Base-by-base conservation (phyloP, 495 filamentous ascomycete species). In the Xylaria grammica region DNA sequence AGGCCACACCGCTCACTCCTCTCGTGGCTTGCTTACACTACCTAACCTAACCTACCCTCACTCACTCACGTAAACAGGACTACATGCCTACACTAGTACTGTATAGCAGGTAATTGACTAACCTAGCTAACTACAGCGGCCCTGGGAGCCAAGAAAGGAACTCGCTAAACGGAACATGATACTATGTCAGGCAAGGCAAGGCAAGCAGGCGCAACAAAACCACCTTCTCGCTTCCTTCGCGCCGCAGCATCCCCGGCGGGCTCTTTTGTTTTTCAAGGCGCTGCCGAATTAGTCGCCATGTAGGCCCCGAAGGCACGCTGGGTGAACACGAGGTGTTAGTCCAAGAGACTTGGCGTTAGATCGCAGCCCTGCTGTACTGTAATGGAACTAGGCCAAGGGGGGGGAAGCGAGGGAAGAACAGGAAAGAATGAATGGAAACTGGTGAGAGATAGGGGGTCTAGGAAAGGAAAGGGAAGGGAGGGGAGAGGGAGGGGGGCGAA, bases 281-380 rank as follows among this genome's bases (percentile, higher is more conserved):
- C 69, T 13, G 72, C 67, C 6, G 70, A 54, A 62, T 82, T 79
- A 10, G 78, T 79, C 2, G 78, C 70, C 78, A 83, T 83, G 62
- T 78, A 83, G 9, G 72, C 78, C 10, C 68, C 75, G 48, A 83
- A 83, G 4, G 80, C 61, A 73, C 72, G 77, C 80, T 83, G 57
- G 38, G 44, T 0, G 4, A 1, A 46, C 17, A 55, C 34, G 40
- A 40, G 29, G 9, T 59, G 66, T 75, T 64, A 73, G 67, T n/a
- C 36, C n/a, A 15, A 30, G 24, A 32, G 20, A 15, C 3, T 19
- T n/a, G 8, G 26, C 20, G 8, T n/a, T 38, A 3, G n/a, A 15
- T 2, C 26, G 22, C 20, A 56, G 40, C 32, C 20, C 3, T 19
- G 26, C 3, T 27, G 26, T 27, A 40, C n/a, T n/a, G n/a, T n/a